Conservation (phyloP, 139 green algal species). For the Closterium sp. region DNA sequence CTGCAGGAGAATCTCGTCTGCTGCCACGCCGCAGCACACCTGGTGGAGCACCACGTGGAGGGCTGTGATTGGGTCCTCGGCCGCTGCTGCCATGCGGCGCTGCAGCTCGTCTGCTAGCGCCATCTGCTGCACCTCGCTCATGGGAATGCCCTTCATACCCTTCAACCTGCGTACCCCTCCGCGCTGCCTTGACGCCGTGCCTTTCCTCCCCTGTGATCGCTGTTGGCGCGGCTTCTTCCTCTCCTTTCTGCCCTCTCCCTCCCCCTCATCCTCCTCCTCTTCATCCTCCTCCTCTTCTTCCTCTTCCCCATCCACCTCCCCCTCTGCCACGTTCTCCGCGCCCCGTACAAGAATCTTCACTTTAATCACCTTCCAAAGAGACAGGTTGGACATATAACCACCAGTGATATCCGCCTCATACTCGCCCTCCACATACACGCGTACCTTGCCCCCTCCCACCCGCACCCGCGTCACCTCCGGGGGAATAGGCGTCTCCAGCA, state of each 20-base stretch:
- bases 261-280: background rate
- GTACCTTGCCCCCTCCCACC: background rate
- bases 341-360: slow-evolving; percentile 8
- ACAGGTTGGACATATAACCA: slow-evolving; percentile 4
- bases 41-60: slow-evolving; percentile 35
- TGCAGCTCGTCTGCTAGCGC: slow-evolving; percentile 41
- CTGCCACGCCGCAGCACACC: slow-evolving; percentile 4
- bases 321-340: background rate
- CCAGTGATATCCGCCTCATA: slow-evolving; percentile 23
- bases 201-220: background rate
- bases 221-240: background rate
- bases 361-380: slow-evolving; percentile 15
- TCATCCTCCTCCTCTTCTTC: background rate
- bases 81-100: slow-evolving; percentile 34
- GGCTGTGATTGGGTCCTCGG: slow-evolving; percentile 8
- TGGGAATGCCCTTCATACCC: background rate
- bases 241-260: background rate
- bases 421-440: background rate
- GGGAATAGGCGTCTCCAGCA: slow-evolving; percentile 11
- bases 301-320: background rate
- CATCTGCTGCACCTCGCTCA: slow-evolving; percentile 14
- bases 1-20: slow-evolving; percentile 20
- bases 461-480: background rate
- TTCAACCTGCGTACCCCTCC: background rate
- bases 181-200: background rate